Percentiles rank a stretch among this genome's conserved stretches.
Conservation (phyloP, 257 asterid species). For the Solanum sparsipilum region DNA sequence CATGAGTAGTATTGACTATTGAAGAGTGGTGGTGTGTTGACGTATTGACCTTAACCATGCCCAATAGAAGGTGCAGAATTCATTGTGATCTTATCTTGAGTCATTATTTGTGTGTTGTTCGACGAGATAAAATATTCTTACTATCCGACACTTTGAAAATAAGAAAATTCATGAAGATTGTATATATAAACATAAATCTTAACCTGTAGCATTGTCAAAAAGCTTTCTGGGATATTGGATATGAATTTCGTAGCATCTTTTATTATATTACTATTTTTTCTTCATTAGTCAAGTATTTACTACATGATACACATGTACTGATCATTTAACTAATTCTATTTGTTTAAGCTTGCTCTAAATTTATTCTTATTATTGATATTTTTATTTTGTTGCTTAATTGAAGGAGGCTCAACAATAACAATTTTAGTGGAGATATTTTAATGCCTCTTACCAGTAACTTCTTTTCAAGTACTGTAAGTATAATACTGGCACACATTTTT, state of each 20-base stretch:
- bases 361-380: background rate
- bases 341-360: background rate
- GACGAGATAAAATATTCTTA: background rate
- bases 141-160: background rate
- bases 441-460: background rate
- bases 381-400: background rate
- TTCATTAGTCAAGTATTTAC: background rate
- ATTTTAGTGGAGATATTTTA: constrained; percentile 54
- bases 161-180: background rate
- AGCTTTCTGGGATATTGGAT: background rate
- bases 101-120: background rate
- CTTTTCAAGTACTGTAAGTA: no score
- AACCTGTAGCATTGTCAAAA: background rate
- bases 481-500: background rate
- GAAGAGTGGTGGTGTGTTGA: no score
- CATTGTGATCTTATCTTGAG: no score
- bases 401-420: constrained; percentile 96
- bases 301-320: background rate
- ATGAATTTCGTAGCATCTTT: background rate
- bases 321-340: background rate
- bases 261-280: background rate
- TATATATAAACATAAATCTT: background rate
- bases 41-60: no score
- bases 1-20: no score
- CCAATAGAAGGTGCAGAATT: no score